Evolutionary conservation across 2,329 filamentous ascomycete genomes (phyloP).

Genomic region (Albophoma yamanashiensis): DNA sequence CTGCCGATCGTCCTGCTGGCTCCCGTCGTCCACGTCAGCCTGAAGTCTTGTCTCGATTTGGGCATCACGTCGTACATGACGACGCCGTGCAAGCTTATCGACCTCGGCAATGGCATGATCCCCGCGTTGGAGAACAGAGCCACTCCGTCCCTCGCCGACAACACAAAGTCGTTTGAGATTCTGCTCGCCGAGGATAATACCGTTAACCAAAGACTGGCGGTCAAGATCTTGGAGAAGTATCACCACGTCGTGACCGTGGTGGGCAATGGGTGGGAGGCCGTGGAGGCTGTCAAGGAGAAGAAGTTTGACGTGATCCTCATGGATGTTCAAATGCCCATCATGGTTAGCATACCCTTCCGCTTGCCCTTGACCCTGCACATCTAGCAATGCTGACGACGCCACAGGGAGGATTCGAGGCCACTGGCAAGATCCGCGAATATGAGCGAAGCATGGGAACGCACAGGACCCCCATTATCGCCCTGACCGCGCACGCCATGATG

Average conservation of each 20-base stretch:
- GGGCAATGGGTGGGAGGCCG: slow-evolving; percentile 86
- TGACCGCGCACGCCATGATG: slow-evolving; percentile 97
- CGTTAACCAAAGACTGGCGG: slow-evolving; percentile 90
- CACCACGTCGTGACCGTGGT: slow-evolving; percentile 89
- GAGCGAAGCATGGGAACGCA: slow-evolving; percentile 71
- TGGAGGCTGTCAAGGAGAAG: slow-evolving; percentile 84
- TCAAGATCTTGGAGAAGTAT: slow-evolving; percentile 96
- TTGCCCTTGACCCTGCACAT: not conserved
- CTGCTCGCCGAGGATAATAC: slow-evolving; percentile 93
- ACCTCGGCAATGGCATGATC: slow-evolving; percentile 91
- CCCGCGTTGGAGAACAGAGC: slow-evolving; percentile 89
- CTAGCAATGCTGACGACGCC: slow-evolving; percentile 22
- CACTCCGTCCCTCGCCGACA: slow-evolving; percentile 82
- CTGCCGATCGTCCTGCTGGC: slow-evolving; percentile 90
- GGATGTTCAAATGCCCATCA: slow-evolving; percentile 99
- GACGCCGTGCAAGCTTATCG: slow-evolving; percentile 85
- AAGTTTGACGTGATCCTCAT: slow-evolving; percentile 96
- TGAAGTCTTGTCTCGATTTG: slow-evolving; percentile 88
- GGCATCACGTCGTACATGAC: slow-evolving; percentile 99
- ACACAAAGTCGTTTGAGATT: slow-evolving; percentile 92
- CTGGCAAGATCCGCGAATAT: slow-evolving; percentile 90
- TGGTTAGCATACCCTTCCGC: slow-evolving; percentile 45
- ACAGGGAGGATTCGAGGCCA: slow-evolving; percentile 91
- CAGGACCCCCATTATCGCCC: slow-evolving; percentile 87
- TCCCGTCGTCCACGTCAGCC: slow-evolving; percentile 77